These are phyloP conservation scores for Zasmidium citrigriseum DNA, from an alignment of 2,329 filamentous ascomycete species.

Conservation along the genomic window DNA sequence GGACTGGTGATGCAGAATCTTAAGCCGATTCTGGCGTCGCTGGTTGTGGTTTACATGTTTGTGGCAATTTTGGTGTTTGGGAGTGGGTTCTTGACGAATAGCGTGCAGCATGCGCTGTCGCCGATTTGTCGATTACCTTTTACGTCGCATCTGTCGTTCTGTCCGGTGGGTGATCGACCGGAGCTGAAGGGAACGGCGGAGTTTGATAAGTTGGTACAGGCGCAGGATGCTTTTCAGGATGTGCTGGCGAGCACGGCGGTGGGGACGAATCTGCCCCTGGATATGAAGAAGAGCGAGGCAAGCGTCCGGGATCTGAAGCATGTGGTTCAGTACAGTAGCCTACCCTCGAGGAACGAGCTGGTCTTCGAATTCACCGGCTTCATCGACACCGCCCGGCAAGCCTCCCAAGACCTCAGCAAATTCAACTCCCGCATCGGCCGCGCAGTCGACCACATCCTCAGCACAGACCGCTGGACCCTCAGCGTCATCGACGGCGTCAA, in stretches of 20 bases:
- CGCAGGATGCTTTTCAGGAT: conserved; percentile 75
- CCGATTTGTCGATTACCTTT: conserved; percentile 72
- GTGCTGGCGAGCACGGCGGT: conserved; percentile 68
- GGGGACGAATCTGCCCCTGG: conserved; percentile 68
- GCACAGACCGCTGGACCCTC: conserved; percentile 74
- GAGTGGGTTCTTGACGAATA: conserved; percentile 63
- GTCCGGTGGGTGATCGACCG: conserved; percentile 35
- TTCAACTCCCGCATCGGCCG: conserved; percentile 78
- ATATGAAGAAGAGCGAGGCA: conserved; percentile 76
- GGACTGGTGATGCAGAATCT: conserved; percentile 61
- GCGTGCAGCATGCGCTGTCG: conserved; percentile 62
- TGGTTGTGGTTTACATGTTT: conserved; percentile 63
- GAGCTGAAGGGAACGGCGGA: conserved; percentile 50
- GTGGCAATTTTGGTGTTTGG: conserved; percentile 61
- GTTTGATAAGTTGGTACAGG: conserved; percentile 73
- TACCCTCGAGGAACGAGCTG: conserved; percentile 69
- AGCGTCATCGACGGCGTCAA: conserved; percentile 66
- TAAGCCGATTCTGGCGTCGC: conserved; percentile 64
- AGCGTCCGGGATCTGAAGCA: conserved; percentile 73
- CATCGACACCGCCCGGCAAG: conserved; percentile 66
- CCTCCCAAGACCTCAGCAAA: conserved; percentile 66
- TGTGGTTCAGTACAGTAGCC: conserved; percentile 68
- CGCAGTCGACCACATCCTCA: conserved; percentile 72
- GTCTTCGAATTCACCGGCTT: conserved; percentile 76
- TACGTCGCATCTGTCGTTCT: conserved; percentile 65